Evolutionary conservation across 331 rosid genomes (phyloP), one percentile per base, ranked within the genome.

Genomic region (Telfairia occidentalis): DNA sequence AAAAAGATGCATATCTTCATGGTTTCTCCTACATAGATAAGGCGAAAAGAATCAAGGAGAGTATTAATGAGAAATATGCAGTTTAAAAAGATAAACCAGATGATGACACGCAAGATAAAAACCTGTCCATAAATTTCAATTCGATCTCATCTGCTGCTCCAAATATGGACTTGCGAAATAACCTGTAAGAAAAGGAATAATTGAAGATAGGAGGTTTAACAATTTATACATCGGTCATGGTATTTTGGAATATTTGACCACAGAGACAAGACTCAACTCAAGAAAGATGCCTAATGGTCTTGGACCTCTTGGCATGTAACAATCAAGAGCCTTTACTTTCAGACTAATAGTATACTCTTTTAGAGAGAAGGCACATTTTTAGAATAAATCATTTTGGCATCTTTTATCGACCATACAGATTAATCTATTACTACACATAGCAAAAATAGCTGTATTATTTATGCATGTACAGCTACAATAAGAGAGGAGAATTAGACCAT

Each of bases 41-140:
- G 71, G 71, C 78, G 50, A 42, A 9, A 16, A 2, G 3, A 42
- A 24, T 77, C 48, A 77, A 54, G 24, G 35, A 32, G 58, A 7
- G 53, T 65, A 1, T 19, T 9, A 50, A 29, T 54, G 71, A 75
- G 13, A 26, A 42, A 12, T 9, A 54, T 75, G 34, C 7, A 28
- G 10, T 13, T 38, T 21, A 11, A 24, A 9, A 8, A 23, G 53
- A 55, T 42, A 76, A 60, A 77, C 16, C 28, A 23, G 67, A 52
- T 53, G 77, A 74, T 74, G 67, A 40, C 53, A 16, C 46, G 53
- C 78, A 59, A 58, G 18, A 60, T 19, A 77, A 83, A 79, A 81
- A 92, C 98, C 96, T 92, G 89, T 92, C 83, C 96, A 92, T 85
- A 82, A 92, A 92, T 88, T 85, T 92, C 87, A 92, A 81, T 78